Percentiles rank a stretch among this genome's conserved stretches.
phyloP scores from a whole-genome alignment of 352 stramenopile species.

The Peronospora belbahrii region DNA sequence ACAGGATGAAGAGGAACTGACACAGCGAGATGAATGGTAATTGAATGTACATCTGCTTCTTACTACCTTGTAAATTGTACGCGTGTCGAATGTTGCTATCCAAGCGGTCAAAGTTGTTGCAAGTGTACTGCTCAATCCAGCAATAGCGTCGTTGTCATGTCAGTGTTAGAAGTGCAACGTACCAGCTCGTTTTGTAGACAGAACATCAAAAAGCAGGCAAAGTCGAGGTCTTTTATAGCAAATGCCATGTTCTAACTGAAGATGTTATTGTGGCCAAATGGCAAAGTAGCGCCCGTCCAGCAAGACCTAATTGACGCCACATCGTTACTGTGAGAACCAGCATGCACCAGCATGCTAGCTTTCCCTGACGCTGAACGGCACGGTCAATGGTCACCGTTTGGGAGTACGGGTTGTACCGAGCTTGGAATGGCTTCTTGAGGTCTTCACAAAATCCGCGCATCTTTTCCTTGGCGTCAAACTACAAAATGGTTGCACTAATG shows the following conservation, averaged over 20 bases:
- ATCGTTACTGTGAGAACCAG: not conserved
- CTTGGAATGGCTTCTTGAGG: slow-evolving; percentile 93
- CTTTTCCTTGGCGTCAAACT: slow-evolving; percentile 88
- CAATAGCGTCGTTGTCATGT: too few relatives aligned
- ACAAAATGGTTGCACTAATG: not conserved
- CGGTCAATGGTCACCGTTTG: slow-evolving; percentile 78
- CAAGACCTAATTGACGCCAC: not conserved
- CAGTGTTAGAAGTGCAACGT: too few relatives aligned
- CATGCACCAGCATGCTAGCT: slow-evolving; percentile 16
- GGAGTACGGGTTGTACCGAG: slow-evolving; percentile 90
- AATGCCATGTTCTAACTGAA: slow-evolving; percentile 2
- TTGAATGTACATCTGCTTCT: slow-evolving; percentile 12
- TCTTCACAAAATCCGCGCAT: slow-evolving; percentile 94
- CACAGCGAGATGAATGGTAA: slow-evolving; percentile 19
- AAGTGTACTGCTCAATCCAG: slow-evolving; percentile 1
- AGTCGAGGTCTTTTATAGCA: not conserved
- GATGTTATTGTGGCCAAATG: not conserved
- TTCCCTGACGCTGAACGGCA: slow-evolving; percentile 53
- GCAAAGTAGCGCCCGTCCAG: not conserved
- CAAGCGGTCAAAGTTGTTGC: not conserved
- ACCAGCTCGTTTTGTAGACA: too few relatives aligned
- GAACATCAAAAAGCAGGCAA: slow-evolving; percentile 18
- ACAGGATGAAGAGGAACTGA: slow-evolving; percentile 54
- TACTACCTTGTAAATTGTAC: slow-evolving; percentile 1
- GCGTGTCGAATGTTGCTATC: slow-evolving; percentile 4